These are phyloP conservation scores for Holtermanniella nyarrowii DNA, from an alignment of 768 basidiomycete species.

Conservation along the genomic window DNA sequence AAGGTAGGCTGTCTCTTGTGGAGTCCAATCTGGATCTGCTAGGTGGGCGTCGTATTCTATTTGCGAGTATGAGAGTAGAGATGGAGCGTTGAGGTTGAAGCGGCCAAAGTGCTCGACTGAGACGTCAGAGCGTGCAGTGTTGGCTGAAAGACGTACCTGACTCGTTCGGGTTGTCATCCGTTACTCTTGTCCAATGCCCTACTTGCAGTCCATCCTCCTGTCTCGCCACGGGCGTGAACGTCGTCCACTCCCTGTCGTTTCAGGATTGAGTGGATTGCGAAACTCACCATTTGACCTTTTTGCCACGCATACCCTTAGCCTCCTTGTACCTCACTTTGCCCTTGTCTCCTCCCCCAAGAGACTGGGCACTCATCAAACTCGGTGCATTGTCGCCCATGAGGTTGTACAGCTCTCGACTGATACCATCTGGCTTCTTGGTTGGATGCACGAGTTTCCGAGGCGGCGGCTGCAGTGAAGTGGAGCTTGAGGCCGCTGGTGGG, in stretches of 20 bases:
- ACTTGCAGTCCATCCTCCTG: constrained; percentile 58
- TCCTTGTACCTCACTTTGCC: not conserved
- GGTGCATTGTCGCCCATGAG: constrained; percentile 92
- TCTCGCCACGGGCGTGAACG: constrained; percentile 52
- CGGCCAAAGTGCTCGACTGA: constrained; percentile 58
- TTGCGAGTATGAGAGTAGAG: constrained; percentile 51
- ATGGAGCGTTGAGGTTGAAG: constrained; percentile 56
- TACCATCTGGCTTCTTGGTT: constrained; percentile 53
- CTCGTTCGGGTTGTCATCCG: constrained; percentile 12
- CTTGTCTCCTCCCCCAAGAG: constrained; percentile 14
- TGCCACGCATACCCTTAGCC: constrained; percentile 47
- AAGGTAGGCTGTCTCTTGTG: constrained; percentile 87
- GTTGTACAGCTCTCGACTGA: constrained; percentile 82
- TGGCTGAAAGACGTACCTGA: not conserved
- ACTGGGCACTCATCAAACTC: constrained; percentile 50
- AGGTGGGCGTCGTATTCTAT: constrained; percentile 78
- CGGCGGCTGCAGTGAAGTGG: constrained; percentile 44
- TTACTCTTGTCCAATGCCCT: constrained; percentile 56
- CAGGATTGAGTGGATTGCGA: too few species aligned
- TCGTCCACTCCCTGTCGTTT: constrained; percentile 63
- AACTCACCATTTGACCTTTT: constrained; percentile 61
- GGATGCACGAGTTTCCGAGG: constrained; percentile 37
- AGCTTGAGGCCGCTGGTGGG: constrained; percentile 24
- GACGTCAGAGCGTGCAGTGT: not conserved
- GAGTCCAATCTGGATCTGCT: constrained; percentile 78